Evolutionary conservation across 176 grass and related monocot species (phyloP).

Genomic region (Ensete ventricosum): DNA sequence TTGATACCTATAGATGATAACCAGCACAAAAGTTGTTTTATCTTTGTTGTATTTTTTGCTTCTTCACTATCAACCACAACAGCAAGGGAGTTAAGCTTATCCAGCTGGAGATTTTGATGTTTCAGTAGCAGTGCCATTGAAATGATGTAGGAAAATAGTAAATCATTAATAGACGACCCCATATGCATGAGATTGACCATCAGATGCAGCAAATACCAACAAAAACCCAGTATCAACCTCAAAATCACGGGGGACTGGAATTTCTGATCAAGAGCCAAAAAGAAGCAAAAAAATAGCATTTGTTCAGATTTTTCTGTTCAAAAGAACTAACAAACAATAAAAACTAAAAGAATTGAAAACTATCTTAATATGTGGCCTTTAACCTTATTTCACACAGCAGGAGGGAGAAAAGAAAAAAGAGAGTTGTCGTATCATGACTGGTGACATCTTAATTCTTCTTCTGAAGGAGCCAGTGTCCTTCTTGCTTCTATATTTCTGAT

Average conservation of each 20-base stretch:
- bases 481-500: too few relatives aligned
- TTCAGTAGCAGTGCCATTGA: slow-evolving; percentile 49
- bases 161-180: slow-evolving; percentile 43
- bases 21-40: slow-evolving; percentile 55
- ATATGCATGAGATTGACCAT: slow-evolving; percentile 37
- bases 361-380: not conserved
- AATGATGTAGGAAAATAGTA: slow-evolving; percentile 55
- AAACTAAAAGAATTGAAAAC: not conserved
- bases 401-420: not conserved
- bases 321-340: not conserved
- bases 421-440: too few relatives aligned
- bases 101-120: slow-evolving; percentile 46
- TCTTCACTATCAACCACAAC: slow-evolving; percentile 87
- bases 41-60: slow-evolving; percentile 53
- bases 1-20: slow-evolving; percentile 50
- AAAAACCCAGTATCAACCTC: slow-evolving; percentile 42
- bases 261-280: slow-evolving; percentile 34
- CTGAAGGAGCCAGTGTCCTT: too few relatives aligned
- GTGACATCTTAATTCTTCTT: too few relatives aligned
- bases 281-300: not conserved
- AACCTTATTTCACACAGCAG: not conserved
- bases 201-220: slow-evolving; percentile 59
- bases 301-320: not conserved
- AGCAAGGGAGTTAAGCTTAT: slow-evolving; percentile 46
- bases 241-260: slow-evolving; percentile 37